Base-by-base conservation (phyloP, 2,329 filamentous ascomycete species). In the Tolypocladium nubicola region DNA sequence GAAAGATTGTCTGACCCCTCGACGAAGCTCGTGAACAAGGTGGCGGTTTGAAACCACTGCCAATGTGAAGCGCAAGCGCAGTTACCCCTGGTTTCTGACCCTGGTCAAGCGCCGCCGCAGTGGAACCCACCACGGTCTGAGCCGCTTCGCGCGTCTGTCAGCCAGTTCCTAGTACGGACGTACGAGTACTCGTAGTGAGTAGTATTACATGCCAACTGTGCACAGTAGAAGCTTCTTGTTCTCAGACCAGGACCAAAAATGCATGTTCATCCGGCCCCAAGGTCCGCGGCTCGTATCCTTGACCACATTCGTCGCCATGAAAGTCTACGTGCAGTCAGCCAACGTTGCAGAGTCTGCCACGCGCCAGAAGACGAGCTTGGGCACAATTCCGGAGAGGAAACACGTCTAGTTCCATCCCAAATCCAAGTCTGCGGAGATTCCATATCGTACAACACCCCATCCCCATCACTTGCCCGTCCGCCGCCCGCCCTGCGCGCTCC, bases 41-140 rank as follows among this genome's bases (percentile, higher is more conserved):
- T 21, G 19, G 47, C 30, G 10, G 47, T 52, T 52, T 52, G 47
- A 35, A 50, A 39, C 52, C 19, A n/a, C 33, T 37, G 54, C 26
- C 40, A 37, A 55, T 49, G 53, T 55, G 40, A 55, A 55, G 47
- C 47, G 19, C 19, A 21, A 35, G 30, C 47, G 47, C 30, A n/a
- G 16, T 19, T 35, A 55, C 54, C 54, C 54, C 54, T 55, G 54
- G 54, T 55, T 55, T 55, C 38, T 26, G 26, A 49, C 54, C 54
- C 54, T 21, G 19, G 54, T 49, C 41, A 41, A 21, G 38, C 52
- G 39, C 52, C 35, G 23, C 21, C n/a, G 52, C 35, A 41, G 52
- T 41, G 52, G 52, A 30, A 13, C 52, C 4, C 52, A 40, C 37
- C 52, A 39, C 37, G 37, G 52, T 53, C 39, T 40, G 52, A 41